phyloP scores from a whole-genome alignment of 768 basidiomycete species.

The Russula compacta region DNA sequence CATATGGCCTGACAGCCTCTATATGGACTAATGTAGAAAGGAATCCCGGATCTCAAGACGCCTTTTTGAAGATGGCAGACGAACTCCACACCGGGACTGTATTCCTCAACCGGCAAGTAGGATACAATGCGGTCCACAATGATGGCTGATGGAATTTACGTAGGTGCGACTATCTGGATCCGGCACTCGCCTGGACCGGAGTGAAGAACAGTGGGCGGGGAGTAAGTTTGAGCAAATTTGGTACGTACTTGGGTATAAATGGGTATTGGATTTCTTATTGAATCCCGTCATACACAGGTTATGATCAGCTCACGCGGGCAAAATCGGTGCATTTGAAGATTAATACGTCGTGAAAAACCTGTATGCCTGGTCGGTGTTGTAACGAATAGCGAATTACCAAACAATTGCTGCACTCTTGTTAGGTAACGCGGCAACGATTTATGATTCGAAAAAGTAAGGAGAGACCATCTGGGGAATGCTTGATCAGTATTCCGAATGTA shows the following conservation, averaged over 20 bases:
- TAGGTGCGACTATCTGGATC: slow-evolving; percentile 85
- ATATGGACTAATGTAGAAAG: slow-evolving; percentile 77
- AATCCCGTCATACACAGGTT: slow-evolving; percentile 42
- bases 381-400: background rate
- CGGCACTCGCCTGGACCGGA: slow-evolving; percentile 90
- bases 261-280: background rate
- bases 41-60: slow-evolving; percentile 51
- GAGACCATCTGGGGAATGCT: background rate
- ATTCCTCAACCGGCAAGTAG: slow-evolving; percentile 69
- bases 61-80: slow-evolving; percentile 60
- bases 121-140: background rate
- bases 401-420: background rate
- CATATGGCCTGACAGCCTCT: slow-evolving; percentile 89
- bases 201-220: slow-evolving; percentile 91
- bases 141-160: slow-evolving; percentile 6
- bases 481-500: background rate
- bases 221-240: slow-evolving; percentile 82
- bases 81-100: slow-evolving; percentile 85
- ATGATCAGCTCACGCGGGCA: slow-evolving; percentile 74
- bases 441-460: background rate
- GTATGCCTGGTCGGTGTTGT: background rate
- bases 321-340: slow-evolving; percentile 83
- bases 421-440: background rate
- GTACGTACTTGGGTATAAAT: slow-evolving; percentile 33
- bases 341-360: slow-evolving; percentile 32